Evolutionary conservation across 164 flowering plant genomes (phyloP), one percentile per base, ranked within the genome.

Genomic region (Paratinospora sagittata): DNA sequence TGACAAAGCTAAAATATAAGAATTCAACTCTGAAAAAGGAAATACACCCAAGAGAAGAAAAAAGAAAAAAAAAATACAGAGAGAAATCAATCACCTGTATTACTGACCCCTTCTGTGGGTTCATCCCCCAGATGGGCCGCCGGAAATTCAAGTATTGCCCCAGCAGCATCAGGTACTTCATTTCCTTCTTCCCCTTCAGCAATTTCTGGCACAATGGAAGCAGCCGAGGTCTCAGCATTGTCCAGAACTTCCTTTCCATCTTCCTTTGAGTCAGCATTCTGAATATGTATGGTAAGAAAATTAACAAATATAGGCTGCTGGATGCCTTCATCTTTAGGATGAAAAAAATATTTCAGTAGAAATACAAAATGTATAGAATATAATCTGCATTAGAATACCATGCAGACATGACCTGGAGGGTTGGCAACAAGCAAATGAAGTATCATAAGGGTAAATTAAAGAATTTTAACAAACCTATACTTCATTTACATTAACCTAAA

Each of bases 51-150:
- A 23, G 17, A 66, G 17, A 47, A 47, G 12, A 47, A 47, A 3
- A 47, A 47, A 47, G 12, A 47, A 47, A 9, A 47, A 47, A 47
- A 45, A 27, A 26, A 16, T 24, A 26, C 7, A 6, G n/a, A 47
- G 55, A 26, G 23, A 49, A 67, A 45, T 36, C 70, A 47, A 10
- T 45, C 30, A 67, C 70, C 70, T 67, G 70, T 26, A 21, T 39
- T 23, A 6, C 2, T 17, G 61, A 45, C 23, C 34, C 7, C 37
- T 49, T 67, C 70, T 5, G 16, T 21, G 26, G 27, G 55, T 39
- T 41, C 55, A 41, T 23, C 55, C 27, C 69, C 52, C 26, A 8
- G 8, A 66, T 24, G 19, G 13, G 68, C 12, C 47, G 10, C 47
- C 2, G 26, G 23, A 65, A 65, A 21, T 3, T 65, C 47, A 65